Evolutionary conservation across 768 basidiomycete species (phyloP), one percentile per base, ranked within the genome.

Genomic region (Thelephora ganbajun): DNA sequence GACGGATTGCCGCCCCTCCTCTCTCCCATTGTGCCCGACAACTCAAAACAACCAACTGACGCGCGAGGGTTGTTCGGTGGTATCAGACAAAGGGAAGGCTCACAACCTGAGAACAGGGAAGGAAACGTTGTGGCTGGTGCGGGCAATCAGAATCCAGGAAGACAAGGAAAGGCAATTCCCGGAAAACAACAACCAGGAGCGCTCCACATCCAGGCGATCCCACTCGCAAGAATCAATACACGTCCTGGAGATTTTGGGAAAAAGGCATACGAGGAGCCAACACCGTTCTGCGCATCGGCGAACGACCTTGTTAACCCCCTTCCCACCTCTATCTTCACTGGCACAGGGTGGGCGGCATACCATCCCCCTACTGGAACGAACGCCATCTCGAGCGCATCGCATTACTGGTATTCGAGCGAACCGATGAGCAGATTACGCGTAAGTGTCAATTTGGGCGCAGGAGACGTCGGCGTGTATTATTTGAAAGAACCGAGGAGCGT

Each of bases 301-400:
- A 94, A 97, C 63, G 93, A 99, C 61, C 71, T 98, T 45, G 89
- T 99, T 63, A 97, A 98, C 66, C 96, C 96, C 1, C 72, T 98
- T 0, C 94, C 94, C n/a, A 79, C 83, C 0, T 88, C 87, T 26
- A 66, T 97, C 55, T 98, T 98, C 68, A 86, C 83, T 51, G 96
- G 92, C 26, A 82, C 83, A 0, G 96, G 96, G 5, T 99, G 94
- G 94, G 71, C 74, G 51, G 76, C 76, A 0, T 76, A 73, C 57
- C 88, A 92, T 61, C 89, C 85, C 0, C 61, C 73, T 1, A 65
- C 71, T 44, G 61, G 69, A 43, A 50, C 56, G 2, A 63, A 67
- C 46, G 56, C 63, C 39, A 63, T 71, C 33, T 60, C 69, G 54
- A 69, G 73, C 47, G 70, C 83, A 61, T 78, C 69, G 46, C 89